Evolutionary conservation across 495 filamentous ascomycete species (phyloP).

Genomic region (Hypomontagnella monticulosa): DNA sequence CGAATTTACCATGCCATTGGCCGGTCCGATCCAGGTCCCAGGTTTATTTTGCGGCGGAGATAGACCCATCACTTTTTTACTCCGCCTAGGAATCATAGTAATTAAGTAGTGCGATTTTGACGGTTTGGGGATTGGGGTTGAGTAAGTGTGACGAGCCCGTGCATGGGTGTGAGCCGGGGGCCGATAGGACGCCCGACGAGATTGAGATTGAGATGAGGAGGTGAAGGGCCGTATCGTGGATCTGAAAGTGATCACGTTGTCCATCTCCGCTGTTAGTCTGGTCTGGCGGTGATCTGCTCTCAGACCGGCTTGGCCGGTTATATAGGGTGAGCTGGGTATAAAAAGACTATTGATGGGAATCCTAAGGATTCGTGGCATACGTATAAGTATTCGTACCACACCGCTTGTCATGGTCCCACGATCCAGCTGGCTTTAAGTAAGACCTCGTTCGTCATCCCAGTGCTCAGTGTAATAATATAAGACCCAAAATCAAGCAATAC

Average conservation of each 20-base stretch:
- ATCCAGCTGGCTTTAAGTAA: too few relatives aligned
- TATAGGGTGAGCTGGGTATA: background rate
- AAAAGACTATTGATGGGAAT: background rate
- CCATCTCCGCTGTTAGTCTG: background rate
- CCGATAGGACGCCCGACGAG: background rate
- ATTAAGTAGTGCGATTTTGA: background rate
- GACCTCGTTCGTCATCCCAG: too few relatives aligned
- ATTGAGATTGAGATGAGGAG: conserved; percentile 15
- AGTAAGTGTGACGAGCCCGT: conserved; percentile 27
- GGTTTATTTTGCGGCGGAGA: conserved; percentile 22
- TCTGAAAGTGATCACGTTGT: conserved; percentile 16
- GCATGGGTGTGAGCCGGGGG: conserved; percentile 20
- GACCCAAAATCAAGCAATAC: too few relatives aligned
- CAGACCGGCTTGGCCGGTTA: background rate
- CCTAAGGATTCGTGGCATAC: background rate
- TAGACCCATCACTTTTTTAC: background rate
- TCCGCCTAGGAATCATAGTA: too few relatives aligned
- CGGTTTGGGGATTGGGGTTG: conserved; percentile 4
- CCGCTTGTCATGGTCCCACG: background rate
- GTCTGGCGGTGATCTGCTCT: conserved; percentile 2
- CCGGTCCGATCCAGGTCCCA: conserved; percentile 16
- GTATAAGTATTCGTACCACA: background rate
- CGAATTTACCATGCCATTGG: conserved; percentile 7
- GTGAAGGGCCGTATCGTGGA: conserved; percentile 8
- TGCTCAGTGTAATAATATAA: too few relatives aligned